Evolutionary conservation across 2,329 filamentous ascomycete species (phyloP), one percentile per base, ranked within the genome.

Genomic region (Trichocomaceae sp.): DNA sequence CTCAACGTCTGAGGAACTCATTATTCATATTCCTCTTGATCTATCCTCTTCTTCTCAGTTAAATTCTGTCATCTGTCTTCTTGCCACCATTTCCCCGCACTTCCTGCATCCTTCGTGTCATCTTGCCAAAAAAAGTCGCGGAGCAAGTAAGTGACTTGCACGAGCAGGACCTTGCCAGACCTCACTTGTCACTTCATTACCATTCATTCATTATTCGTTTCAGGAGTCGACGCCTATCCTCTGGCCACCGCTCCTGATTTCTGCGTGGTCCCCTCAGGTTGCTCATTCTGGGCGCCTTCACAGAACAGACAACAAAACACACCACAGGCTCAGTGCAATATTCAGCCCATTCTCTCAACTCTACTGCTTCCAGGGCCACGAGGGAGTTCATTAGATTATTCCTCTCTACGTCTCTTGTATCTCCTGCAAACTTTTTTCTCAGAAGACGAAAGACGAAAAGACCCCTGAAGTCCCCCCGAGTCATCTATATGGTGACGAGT

Each of bases 21-120:
- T 17, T n/a, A 8, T 17, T 39, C 35, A 17, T 39, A 4, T 8
- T 17, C 6, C 1, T 39, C n/a, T 39, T 15, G 2, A 15, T 26
- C 42, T 47, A 13, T 31, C 22, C 6, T 26, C 33, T 46, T 37
- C 29, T 47, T 31, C 39, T 52, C 41, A 29, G 22, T 55, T 26
- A 46, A 20, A 51, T 22, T 41, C 42, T 37, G 39, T 41, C 15
- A 47, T 54, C 49, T 59, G 47, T 58, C 44, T 10, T 37, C 23
- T 45, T 46, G 48, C 47, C 52, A 53, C 46, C 47, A 48, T 52
- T 53, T 53, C 47, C 51, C 45, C 51, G 45, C 51, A 53, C 31
- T 45, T 17, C 42, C 51, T 53, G 33, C 26, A 42, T 31, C 35
- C 33, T 52, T 52, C 50, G 42, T 47, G 50, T 51, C 19, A 41